Percentiles rank a stretch among this genome's conserved stretches.
Evolutionary conservation across 108 stramenopile genomes (phyloP).

Genomic region (Cylindrotheca fusiformis): DNA sequence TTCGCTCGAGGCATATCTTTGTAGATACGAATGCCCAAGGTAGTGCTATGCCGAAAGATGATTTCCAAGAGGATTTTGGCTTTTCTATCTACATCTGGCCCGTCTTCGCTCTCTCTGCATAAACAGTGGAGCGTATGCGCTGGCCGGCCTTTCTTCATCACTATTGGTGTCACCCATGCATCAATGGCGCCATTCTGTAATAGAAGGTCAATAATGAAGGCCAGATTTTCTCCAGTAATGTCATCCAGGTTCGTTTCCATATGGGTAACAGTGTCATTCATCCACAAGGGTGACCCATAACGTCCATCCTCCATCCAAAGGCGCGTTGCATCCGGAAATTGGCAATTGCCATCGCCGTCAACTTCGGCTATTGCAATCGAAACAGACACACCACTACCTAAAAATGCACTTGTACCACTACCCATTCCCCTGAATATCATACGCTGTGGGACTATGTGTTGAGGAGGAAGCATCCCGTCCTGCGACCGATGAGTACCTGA

Average conservation of each 20-base stretch:
- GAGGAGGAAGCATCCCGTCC: too few species aligned
- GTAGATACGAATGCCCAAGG: constrained; percentile 82
- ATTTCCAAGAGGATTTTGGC: constrained; percentile 45
- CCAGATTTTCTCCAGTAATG: constrained; percentile 80
- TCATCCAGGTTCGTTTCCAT: constrained; percentile 92
- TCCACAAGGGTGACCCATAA: constrained; percentile 15
- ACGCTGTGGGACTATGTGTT: neutral
- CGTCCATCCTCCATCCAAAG: neutral
- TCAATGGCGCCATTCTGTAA: constrained; percentile 76
- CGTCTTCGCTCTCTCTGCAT: constrained; percentile 38
- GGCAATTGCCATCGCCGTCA: neutral
- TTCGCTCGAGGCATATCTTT: constrained; percentile 66
- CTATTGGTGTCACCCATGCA: constrained; percentile 84
- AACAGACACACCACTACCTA: neutral
- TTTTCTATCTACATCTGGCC: constrained; percentile 7
- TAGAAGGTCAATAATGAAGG: constrained; percentile 66
- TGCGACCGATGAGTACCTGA: too few species aligned
- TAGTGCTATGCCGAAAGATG: constrained; percentile 86
- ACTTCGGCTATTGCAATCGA: neutral
- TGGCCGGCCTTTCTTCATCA: constrained; percentile 94
- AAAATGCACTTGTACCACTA: neutral
- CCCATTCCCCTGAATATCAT: neutral
- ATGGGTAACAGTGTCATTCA: constrained; percentile 41
- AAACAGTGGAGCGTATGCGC: constrained; percentile 83
- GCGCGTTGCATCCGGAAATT: neutral